Base-by-base conservation (phyloP, 108 stramenopile species). In the Skeletonema grethae region DNA sequence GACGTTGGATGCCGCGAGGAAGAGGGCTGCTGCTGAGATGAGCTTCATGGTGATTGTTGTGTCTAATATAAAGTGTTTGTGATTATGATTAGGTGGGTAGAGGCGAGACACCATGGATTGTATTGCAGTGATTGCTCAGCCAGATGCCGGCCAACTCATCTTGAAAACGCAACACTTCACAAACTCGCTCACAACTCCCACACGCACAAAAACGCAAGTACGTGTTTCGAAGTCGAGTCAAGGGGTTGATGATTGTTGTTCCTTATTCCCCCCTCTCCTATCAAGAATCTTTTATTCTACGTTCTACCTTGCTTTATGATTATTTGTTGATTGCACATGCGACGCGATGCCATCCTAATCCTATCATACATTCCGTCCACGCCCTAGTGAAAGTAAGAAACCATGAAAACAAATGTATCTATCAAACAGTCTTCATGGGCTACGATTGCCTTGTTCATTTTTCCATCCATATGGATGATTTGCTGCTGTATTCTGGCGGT, bases 11-110 rank as follows among this genome's bases (percentile, higher is more conserved):
- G 63, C 39, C 22, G 72, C 60, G 7, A 67, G 59, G 56, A 68
- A 48, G 72, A 73, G 41, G 72, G 73, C 50, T 41, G 72, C 63
- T 45, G 69, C 67, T 3, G 67, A 25, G 57, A 71, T 34, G 57
- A 73, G 67, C 67, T 80, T 80, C 79, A 80, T 53, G 50, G 15
- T 53, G 50, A 18, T 80, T 29, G 45, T 65, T 56, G 1, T 16
- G 20, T 13, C 32, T 34, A 3, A 34, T 34, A 34, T 34, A 7
- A 34, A 0, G 4, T 34, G 32, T 7, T 0, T 48, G 16, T 3
- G 6, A n/a, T 48, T 48, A 18, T 38, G 36, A 38, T 38, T 38
- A 9, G 36, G 1, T 11, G n/a, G n/a, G 0, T 9, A 38, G 7
- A 11, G 36, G 36, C 10, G 10, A 34, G 7, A 9, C 36, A 38